These are phyloP conservation scores for Neopestalotiopsis sp. DNA, from an alignment of 2,329 filamentous ascomycete genomes.

Conservation along the genomic window DNA sequence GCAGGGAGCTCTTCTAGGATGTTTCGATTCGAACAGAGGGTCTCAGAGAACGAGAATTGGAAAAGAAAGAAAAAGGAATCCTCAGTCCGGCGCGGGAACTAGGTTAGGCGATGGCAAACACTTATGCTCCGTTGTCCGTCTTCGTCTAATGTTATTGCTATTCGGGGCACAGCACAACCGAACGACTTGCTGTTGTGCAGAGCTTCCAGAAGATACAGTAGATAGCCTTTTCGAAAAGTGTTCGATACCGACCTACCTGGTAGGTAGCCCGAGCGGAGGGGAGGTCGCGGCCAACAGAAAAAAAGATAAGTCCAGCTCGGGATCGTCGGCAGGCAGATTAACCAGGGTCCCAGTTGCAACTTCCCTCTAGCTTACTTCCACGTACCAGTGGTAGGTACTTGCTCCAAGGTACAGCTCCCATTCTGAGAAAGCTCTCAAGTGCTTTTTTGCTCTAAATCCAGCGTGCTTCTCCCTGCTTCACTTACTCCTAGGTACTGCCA, in stretches of 20 bases:
- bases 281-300: conserved; percentile 1
- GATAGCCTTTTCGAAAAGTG: background rate
- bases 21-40: background rate
- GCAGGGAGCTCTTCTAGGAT: background rate
- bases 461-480: no score
- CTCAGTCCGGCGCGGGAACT: background rate
- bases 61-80: conserved; percentile 1
- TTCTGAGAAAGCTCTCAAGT: no score
- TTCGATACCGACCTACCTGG: background rate
- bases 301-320: conserved; percentile 18
- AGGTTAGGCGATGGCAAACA: background rate
- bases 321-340: conserved; percentile 14
- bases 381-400: no score
- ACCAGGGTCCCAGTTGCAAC: background rate
- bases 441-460: no score
- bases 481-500: no score
- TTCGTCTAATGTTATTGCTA: background rate
- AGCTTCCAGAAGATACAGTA: background rate
- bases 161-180: background rate
- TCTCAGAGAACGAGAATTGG: background rate
- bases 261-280: background rate
- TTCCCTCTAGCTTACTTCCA: no score
- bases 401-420: no score
- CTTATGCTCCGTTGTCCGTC: background rate
- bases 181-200: background rate